A percentile compares a stretch with the other conserved stretches of the same genome.
phyloP scores from a whole-genome alignment of 179 eudicot genomes.

The Dionaea muscipula region DNA sequence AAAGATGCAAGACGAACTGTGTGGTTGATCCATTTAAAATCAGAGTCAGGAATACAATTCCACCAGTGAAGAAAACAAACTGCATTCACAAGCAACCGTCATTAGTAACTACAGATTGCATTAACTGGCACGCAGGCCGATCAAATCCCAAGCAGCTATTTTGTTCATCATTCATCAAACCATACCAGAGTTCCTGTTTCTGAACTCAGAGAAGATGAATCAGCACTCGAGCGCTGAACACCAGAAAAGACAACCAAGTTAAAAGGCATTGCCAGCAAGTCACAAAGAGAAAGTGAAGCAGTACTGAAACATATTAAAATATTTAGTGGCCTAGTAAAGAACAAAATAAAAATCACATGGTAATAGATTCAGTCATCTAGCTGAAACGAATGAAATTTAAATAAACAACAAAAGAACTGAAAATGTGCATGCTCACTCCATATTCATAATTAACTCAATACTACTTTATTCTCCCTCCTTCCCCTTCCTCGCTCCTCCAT shows the following conservation, averaged over 20 bases:
- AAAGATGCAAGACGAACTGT: slow-evolving; percentile 53
- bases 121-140: neutral
- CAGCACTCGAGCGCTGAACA: slow-evolving; percentile 72
- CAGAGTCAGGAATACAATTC: slow-evolving; percentile 81
- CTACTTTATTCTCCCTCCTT: too few relatives aligned
- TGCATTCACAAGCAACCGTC: slow-evolving; percentile 27
- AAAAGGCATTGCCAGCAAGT: neutral
- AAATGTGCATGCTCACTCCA: too few relatives aligned
- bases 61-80: slow-evolving; percentile 95
- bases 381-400: too few relatives aligned
- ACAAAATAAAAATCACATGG: too few relatives aligned
- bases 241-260: neutral
- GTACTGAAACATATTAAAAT: too few relatives aligned
- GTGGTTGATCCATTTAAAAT: slow-evolving; percentile 85
- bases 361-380: too few relatives aligned
- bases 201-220: slow-evolving; percentile 31
- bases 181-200: slow-evolving; percentile 88
- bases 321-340: too few relatives aligned
- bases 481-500: too few relatives aligned
- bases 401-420: too few relatives aligned
- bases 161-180: neutral
- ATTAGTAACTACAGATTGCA: neutral
- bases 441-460: too few relatives aligned
- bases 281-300: neutral
- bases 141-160: neutral